Percentiles rank a stretch among this genome's conserved stretches.
phyloP scores from a whole-genome alignment of 192 early-diverging fungal species.

The Coemansia sp. region DNA sequence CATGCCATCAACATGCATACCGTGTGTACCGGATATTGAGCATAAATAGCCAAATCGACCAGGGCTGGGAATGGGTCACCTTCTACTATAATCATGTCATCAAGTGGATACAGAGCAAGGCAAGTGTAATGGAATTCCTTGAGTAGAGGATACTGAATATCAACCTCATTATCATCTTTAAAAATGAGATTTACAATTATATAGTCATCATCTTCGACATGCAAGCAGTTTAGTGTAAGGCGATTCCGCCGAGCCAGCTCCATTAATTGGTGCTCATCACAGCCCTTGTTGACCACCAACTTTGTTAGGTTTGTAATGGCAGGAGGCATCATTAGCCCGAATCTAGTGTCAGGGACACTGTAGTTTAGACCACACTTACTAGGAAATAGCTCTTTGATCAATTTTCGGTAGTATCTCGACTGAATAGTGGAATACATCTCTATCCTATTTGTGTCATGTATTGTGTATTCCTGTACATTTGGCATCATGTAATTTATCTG shows the following conservation, averaged over 20 bases:
- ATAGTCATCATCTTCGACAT: background rate
- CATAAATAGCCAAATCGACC: background rate
- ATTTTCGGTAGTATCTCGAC: background rate
- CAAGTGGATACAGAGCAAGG: background rate
- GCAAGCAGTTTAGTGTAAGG: background rate
- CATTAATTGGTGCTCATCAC: background rate
- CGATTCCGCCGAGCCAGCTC: background rate
- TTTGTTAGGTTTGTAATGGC: background rate
- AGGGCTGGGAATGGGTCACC: background rate
- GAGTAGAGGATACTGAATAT: background rate
- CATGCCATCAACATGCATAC: background rate
- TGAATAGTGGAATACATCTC: slow-evolving; percentile 1
- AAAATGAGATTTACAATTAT: background rate
- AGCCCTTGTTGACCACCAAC: background rate
- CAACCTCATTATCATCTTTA: background rate
- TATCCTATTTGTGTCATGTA: background rate
- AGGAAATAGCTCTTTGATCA: background rate
- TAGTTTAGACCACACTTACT: background rate
- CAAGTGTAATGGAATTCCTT: background rate
- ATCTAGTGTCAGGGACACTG: background rate
- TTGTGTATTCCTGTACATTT: background rate
- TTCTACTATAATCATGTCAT: background rate
- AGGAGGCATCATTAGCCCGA: background rate
- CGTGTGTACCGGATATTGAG: background rate
- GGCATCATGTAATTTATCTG: background rate